Evolutionary conservation across 2,329 filamentous ascomycete species (phyloP).

Genomic region (Paecilomyces sp.): DNA sequence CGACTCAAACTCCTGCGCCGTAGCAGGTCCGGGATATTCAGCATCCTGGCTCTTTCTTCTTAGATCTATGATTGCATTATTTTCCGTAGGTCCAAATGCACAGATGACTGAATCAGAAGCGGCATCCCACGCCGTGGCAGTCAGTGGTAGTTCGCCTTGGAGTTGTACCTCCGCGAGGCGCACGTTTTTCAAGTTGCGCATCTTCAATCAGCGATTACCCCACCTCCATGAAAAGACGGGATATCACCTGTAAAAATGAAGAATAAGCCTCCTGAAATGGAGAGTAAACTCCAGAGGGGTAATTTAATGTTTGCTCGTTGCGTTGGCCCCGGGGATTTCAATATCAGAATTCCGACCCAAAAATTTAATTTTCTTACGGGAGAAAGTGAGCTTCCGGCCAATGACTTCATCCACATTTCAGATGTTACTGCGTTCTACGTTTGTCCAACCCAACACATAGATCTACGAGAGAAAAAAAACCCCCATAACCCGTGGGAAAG

Average conservation of each 20-base stretch:
- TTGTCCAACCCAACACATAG: constrained; percentile 3
- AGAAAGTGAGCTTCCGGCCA: constrained; percentile 23
- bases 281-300: neutral
- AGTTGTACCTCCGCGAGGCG: constrained; percentile 60
- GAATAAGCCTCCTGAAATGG: neutral
- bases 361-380: constrained; percentile 30
- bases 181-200: constrained; percentile 84
- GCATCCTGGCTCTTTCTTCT: constrained; percentile 40
- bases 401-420: constrained; percentile 39
- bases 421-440: constrained; percentile 9
- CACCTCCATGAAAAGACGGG: constrained; percentile 24
- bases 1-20: constrained; percentile 32
- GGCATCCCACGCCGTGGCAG: constrained; percentile 80
- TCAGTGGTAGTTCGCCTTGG: constrained; percentile 55
- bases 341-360: constrained; percentile 23
- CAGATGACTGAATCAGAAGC: constrained; percentile 70
- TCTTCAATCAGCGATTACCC: constrained; percentile 39
- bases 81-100: constrained; percentile 71
- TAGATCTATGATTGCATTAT: constrained; percentile 67
- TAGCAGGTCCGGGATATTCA: constrained; percentile 33
- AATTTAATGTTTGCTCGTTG: constrained; percentile 2
- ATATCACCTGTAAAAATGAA: constrained; percentile 1
- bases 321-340: constrained; percentile 5
- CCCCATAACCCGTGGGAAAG: neutral
- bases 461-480: constrained; percentile 4